phyloP scores from a whole-genome alignment of 2,329 filamentous ascomycete species.

The Verticillium alfalfae region DNA sequence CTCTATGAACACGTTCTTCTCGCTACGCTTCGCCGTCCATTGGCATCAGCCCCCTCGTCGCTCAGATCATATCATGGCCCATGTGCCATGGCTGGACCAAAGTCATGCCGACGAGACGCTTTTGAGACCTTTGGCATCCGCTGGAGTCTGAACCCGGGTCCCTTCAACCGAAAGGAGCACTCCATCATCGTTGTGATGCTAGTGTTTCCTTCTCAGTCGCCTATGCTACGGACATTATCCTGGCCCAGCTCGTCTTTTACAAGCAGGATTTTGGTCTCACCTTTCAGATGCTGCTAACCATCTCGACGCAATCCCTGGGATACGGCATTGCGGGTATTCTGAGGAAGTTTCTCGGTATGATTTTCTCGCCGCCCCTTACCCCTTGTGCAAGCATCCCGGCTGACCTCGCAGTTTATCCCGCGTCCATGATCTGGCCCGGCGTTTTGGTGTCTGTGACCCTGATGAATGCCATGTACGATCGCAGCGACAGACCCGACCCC shows the following conservation, averaged over 20 bases:
- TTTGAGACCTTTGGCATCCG: conserved; percentile 46
- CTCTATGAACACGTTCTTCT: conserved; percentile 59
- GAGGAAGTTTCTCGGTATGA: conserved; percentile 52
- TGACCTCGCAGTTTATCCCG: conserved; percentile 45
- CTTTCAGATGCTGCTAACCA: conserved; percentile 61
- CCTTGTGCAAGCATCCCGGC: conserved; percentile 10
- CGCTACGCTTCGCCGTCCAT: conserved; percentile 57
- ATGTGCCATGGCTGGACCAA: conserved; percentile 57
- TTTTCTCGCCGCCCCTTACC: background rate
- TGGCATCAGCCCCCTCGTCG: conserved; percentile 53
- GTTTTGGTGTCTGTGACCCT: conserved; percentile 62
- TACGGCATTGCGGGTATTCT: conserved; percentile 67
- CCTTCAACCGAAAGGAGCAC: conserved; percentile 68
- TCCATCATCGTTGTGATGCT: conserved; percentile 64
- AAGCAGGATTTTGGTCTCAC: conserved; percentile 61
- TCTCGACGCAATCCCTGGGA: conserved; percentile 64
- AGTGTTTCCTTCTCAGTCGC: conserved; percentile 65
- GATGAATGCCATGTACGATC: conserved; percentile 69
- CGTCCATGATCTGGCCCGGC: conserved; percentile 70
- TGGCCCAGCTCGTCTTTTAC: conserved; percentile 68
- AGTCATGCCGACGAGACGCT: conserved; percentile 42
- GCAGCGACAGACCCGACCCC: conserved; percentile 41
- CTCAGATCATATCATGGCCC: conserved; percentile 60
- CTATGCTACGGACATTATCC: conserved; percentile 69
- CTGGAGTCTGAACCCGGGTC: conserved; percentile 60